Conservation (phyloP, 106 monocot genomes). For the Iris macrosiphon region DNA sequence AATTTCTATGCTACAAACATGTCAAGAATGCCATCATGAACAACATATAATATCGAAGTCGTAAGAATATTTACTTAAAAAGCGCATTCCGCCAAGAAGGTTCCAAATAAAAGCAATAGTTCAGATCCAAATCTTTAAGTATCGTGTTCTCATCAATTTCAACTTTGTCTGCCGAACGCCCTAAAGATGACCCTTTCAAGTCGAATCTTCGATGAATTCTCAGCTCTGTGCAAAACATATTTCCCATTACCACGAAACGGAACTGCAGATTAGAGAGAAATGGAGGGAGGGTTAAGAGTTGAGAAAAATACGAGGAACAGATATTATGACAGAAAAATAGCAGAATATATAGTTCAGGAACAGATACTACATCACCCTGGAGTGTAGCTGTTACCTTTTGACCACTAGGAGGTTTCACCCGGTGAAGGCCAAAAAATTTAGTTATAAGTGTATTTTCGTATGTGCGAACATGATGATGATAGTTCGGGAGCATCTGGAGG, state of each 20-base stretch:
- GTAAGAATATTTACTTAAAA: conserved; percentile 34
- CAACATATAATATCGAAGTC: neutral
- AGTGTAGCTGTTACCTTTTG: conserved; percentile 59
- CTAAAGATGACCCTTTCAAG: conserved; percentile 77
- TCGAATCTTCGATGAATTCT: conserved; percentile 89
- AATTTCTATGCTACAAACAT: too few species aligned
- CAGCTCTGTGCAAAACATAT: conserved; percentile 93
- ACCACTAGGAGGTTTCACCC: conserved; percentile 88
- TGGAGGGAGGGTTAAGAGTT: neutral
- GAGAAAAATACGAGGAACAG: neutral
- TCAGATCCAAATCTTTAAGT: conserved; percentile 80
- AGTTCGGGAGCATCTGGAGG: conserved; percentile 76
- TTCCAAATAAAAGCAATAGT: conserved; percentile 70
- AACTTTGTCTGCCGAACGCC: conserved; percentile 79
- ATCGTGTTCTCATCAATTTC: conserved; percentile 92
- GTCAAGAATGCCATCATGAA: neutral
- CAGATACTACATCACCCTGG: too few species aligned
- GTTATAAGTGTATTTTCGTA: conserved; percentile 90
- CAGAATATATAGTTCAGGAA: neutral
- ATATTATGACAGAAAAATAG: neutral
- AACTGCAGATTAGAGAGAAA: conserved; percentile 57
- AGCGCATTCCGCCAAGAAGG: conserved; percentile 76
- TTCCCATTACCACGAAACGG: conserved; percentile 91
- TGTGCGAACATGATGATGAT: conserved; percentile 63
- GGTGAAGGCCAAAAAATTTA: conserved; percentile 91